Evolutionary conservation across 2,329 filamentous ascomycete species (phyloP).

Genomic region (Onygenales sp.): DNA sequence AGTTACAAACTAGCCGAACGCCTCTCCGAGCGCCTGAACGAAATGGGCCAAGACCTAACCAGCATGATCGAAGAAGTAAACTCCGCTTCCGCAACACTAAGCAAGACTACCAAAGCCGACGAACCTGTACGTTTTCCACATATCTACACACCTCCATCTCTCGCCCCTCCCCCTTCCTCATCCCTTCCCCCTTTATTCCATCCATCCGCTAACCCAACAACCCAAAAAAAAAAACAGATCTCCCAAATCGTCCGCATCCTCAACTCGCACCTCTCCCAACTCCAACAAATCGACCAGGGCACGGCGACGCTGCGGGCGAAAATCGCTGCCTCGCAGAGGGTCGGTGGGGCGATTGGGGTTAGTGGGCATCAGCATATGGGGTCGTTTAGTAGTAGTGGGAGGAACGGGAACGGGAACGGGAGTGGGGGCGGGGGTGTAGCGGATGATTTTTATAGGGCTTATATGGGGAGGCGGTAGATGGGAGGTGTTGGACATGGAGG

Average conservation of each 20-base stretch:
- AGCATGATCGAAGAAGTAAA: conserved; percentile 99
- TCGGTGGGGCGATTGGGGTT: conserved; percentile 48
- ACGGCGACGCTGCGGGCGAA: conserved; percentile 72
- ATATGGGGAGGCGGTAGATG: conserved; percentile 60
- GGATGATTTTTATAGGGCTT: conserved; percentile 86
- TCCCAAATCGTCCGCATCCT: conserved; percentile 93
- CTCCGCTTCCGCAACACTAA: conserved; percentile 75
- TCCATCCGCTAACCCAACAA: background rate
- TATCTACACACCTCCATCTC: background rate
- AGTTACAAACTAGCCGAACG: conserved; percentile 88
- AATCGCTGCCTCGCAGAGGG: conserved; percentile 72
- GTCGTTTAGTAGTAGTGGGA: conserved; percentile 8
- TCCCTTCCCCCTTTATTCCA: background rate
- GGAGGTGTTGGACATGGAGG: background rate
- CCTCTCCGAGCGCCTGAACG: conserved; percentile 78
- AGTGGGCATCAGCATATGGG: conserved; percentile 38
- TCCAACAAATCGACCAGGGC: conserved; percentile 88
- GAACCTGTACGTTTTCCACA: conserved; percentile 59
- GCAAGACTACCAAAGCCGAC: conserved; percentile 79
- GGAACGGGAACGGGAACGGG: conserved; percentile 16
- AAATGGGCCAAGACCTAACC: conserved; percentile 83
- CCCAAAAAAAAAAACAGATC: conserved; percentile 45
- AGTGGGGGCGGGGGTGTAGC: conserved; percentile 50
- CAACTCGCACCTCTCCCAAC: conserved; percentile 81
- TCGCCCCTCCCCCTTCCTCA: background rate